These are phyloP conservation scores for Salpingoeca rosetta DNA, from an alignment of 78 protist species.

Conservation along the genomic window DNA sequence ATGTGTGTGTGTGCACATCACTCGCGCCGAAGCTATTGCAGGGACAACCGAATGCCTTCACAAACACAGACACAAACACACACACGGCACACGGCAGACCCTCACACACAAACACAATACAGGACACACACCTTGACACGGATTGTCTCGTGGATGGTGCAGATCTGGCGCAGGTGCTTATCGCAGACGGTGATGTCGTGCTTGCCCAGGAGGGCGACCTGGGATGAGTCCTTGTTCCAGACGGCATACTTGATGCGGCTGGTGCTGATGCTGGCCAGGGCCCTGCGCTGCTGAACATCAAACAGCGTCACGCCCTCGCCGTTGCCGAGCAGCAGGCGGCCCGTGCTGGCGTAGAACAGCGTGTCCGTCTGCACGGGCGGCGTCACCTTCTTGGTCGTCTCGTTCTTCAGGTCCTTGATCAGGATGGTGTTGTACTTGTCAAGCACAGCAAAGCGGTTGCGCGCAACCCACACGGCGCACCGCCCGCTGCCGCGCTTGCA, in stretches of 20 bases:
- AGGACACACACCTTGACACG: slow-evolving; percentile 83
- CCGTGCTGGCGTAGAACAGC: slow-evolving; percentile 77
- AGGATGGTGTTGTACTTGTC: slow-evolving; percentile 65
- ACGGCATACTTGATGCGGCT: slow-evolving; percentile 71
- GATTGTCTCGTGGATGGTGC: slow-evolving; percentile 72
- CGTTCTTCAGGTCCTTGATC: slow-evolving; percentile 66
- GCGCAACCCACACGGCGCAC: slow-evolving; percentile 78
- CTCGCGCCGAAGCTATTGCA: no score
- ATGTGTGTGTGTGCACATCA: no score
- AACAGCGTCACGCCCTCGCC: slow-evolving; percentile 74
- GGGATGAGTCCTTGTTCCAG: slow-evolving; percentile 74
- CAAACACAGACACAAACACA: no score
- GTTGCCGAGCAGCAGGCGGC: slow-evolving; percentile 24
- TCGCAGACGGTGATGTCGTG: slow-evolving; percentile 45
- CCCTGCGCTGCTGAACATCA: slow-evolving; percentile 71
- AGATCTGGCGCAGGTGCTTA: slow-evolving; percentile 62
- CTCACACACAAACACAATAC: no score
- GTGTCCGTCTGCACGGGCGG: slow-evolving; percentile 54
- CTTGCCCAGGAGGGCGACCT: slow-evolving; percentile 80
- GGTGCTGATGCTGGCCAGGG: slow-evolving; percentile 38
- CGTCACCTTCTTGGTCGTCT: slow-evolving; percentile 61
- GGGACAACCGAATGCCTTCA: no score
- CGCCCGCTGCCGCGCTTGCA: slow-evolving; percentile 65
- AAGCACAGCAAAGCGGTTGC: slow-evolving; percentile 84
- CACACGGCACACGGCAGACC: no score